Conservation (phyloP, 139 green algal species). For the Mesotaenium endlicherianum region DNA sequence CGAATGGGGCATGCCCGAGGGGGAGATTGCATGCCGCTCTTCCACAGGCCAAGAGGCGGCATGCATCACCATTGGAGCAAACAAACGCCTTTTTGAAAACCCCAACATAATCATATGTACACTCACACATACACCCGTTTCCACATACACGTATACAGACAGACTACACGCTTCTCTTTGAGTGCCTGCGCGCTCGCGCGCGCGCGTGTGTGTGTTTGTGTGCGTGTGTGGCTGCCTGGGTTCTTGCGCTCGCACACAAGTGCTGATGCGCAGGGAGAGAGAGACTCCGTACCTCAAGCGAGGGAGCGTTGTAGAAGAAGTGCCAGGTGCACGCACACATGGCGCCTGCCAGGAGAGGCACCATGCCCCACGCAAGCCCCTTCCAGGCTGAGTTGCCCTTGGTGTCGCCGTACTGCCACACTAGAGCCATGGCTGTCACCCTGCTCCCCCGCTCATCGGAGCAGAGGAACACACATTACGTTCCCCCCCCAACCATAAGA, state of each 20-base stretch:
- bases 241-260: neutral
- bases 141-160: neutral
- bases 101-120: too few species aligned
- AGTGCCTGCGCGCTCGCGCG: too few species aligned
- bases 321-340: constrained; percentile 56
- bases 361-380: constrained; percentile 39
- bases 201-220: neutral
- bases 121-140: neutral
- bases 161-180: neutral
- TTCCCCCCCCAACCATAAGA: too few species aligned
- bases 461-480: too few species aligned
- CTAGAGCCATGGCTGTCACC: constrained; percentile 37
- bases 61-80: too few species aligned
- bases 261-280: neutral
- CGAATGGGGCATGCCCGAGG: too few species aligned
- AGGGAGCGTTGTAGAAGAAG: constrained; percentile 55
- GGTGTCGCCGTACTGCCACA: constrained; percentile 16
- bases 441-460: too few species aligned
- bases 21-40: too few species aligned
- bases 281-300: constrained; percentile 33
- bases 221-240: neutral
- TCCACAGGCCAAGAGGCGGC: too few species aligned
- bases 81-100: too few species aligned
- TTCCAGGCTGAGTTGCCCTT: constrained; percentile 5
- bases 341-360: constrained; percentile 48